Evolutionary conservation across 192 early-diverging fungal species (phyloP), one percentile per base, ranked within the genome.

Genomic region (Podila verticillata): DNA sequence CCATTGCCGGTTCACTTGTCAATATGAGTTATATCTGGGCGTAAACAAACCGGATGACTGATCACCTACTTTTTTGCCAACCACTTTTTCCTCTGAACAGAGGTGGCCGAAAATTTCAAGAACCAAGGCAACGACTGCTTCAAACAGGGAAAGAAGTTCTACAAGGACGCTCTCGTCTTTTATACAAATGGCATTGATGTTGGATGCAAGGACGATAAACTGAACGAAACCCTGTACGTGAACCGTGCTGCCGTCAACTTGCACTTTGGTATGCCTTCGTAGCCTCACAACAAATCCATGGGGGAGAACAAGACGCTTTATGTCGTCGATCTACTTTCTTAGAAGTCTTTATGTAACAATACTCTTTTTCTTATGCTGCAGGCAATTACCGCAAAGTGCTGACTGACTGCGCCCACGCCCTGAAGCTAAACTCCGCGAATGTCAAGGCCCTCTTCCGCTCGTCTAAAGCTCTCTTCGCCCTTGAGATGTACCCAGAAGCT

Each of bases 71-170:
- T 6, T 66, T 26, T 36, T 56, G 0, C 9, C 12, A 47, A 70
- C n/a, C 5, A 28, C 26, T 31, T 48, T 51, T 60, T 22, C 57
- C 32, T 63, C 20, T 36, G 51, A 72, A 4, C 59, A 87, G 84
- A 88, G 89, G 89, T 96, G 66, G 97, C 98, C 8, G 84, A 86
- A 31, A 98, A 97, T 85, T 96, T 97, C 68, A 99, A 98, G 84
- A 91, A 92, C 58, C 96, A 98, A 84, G 98, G 98, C 74, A 99
- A 99, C 84, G 95, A 95, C 19, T 86, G 88, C 60, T 98, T 96
- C 85, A 88, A 93, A 70, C 87, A 78, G 32, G 92, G 93, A 15
- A 89, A 89, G 65, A 47, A 62, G 6, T 68, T 80, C 36, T 98
- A 90, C 84, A 74, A 87, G 47, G 90, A 96, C 61, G 98, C 97